Base-by-base conservation (phyloP, 1,284 basidiomycete species). In the Fereydounia khargensis region DNA sequence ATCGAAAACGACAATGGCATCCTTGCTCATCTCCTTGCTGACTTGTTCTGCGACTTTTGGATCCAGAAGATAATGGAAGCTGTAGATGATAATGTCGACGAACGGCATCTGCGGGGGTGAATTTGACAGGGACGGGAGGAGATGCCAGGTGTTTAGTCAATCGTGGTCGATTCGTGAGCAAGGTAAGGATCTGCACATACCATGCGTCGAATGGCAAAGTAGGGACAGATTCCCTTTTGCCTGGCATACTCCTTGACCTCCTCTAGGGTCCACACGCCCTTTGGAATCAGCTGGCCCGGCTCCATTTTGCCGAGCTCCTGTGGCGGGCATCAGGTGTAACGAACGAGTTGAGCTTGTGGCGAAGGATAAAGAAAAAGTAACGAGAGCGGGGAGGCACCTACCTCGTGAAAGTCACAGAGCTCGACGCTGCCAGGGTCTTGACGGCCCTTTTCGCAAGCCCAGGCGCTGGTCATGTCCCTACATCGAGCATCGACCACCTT, bases 11-110 rank as follows among this genome's bases (percentile, higher is more conserved):
- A 99, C 92, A 47, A 99, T 99, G 33, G 91, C 86, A 74, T 98
- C 95, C 68, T 97, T 97, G 23, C 88, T 90, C 79, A 98, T 82
- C 75, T 98, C 94, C 70, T 91, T 92, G 6, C 92, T 97, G 11
- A 99, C 95, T 79, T 97, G 92, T 69, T 98, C 94, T 0, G 95
- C 95, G 31, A 99, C 91, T 78, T 99, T 99, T 0, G 95, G 95
- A 78, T 99, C 95, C 34, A 99, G 83, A 19, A 99, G 82, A 76
- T 99, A 99, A 77, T 98, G 95, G 79, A 98, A 99, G 24, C 94
- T 97, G 77, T 97, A 99, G 77, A 99, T 97, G 77, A 99, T 85
- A 57, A 98, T 82, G 76, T 96, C 89, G 45, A 90, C 88, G 74
- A 92, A 95, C 0, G 91, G 86, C 82, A 99, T n/a, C n/a, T n/a